phyloP scores from a whole-genome alignment of 2,329 filamentous ascomycete species.

The Hypoxylon sp. region DNA sequence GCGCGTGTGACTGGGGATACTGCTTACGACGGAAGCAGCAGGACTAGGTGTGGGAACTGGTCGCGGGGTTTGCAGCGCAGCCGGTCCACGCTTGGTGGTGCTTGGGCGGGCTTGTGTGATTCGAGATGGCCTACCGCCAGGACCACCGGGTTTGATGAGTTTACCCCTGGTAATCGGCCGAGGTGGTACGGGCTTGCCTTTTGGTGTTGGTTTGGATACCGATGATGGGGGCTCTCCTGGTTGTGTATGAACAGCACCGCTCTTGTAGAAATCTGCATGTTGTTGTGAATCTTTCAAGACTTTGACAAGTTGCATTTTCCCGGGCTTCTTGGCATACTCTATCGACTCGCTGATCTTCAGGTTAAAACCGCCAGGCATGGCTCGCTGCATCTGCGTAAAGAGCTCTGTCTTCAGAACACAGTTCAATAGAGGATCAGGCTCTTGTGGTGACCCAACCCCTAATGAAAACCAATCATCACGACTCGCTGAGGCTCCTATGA shows the following conservation, averaged over 20 bases:
- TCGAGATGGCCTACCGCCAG: slow-evolving; percentile 80
- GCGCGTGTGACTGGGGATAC: slow-evolving; percentile 61
- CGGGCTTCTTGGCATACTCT: slow-evolving; percentile 97
- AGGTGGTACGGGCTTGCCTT: slow-evolving; percentile 83
- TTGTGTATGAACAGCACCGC: slow-evolving; percentile 85
- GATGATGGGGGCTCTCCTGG: slow-evolving; percentile 86
- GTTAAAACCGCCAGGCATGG: slow-evolving; percentile 81
- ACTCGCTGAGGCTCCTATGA: slow-evolving; percentile 78
- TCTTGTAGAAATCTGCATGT: slow-evolving; percentile 89
- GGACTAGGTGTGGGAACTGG: slow-evolving; percentile 52
- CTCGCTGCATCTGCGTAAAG: slow-evolving; percentile 87
- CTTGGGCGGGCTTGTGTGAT: slow-evolving; percentile 60
- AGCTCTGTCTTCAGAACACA: slow-evolving; percentile 97
- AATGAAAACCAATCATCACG: slow-evolving; percentile 98
- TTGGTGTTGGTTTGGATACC: slow-evolving; percentile 83
- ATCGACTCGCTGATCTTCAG: slow-evolving; percentile 85
- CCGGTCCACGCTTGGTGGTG: slow-evolving; percentile 41
- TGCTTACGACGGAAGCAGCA: slow-evolving; percentile 42
- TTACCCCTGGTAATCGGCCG: slow-evolving; percentile 94
- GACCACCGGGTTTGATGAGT: slow-evolving; percentile 89
- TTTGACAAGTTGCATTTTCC: slow-evolving; percentile 89
- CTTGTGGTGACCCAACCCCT: slow-evolving; percentile 86
- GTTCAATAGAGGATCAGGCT: slow-evolving; percentile 91
- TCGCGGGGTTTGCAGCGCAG: slow-evolving; percentile 43
- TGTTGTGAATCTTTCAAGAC: slow-evolving; percentile 85